These are phyloP conservation scores for Dactylella cylindrospora DNA, from an alignment of 2,329 filamentous ascomycete genomes.

Conservation along the genomic window DNA sequence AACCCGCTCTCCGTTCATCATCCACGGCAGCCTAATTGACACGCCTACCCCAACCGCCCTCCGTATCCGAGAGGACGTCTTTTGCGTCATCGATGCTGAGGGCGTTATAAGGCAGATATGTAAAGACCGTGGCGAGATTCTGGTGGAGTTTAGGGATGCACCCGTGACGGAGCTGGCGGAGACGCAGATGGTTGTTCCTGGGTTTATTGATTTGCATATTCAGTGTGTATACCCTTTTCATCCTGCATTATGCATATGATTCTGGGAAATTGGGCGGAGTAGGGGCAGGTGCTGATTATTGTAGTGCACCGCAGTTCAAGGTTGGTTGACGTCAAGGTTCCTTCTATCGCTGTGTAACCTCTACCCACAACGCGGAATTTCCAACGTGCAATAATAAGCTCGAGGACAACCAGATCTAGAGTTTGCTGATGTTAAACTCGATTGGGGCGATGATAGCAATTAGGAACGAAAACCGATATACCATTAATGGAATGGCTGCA, in stretches of 20 bases:
- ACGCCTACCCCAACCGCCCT: conserved; percentile 45
- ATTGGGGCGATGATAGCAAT: conserved; percentile 26
- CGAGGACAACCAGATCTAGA: too few relatives aligned
- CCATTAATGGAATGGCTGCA: conserved; percentile 48
- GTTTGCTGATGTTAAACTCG: neutral
- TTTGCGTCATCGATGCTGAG: conserved; percentile 33
- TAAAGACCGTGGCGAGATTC: neutral
- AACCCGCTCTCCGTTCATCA: conserved; percentile 7
- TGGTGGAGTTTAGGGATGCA: conserved; percentile 20
- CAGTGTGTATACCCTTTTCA: conserved; percentile 39
- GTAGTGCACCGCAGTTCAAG: conserved; percentile 47
- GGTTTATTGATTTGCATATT: conserved; percentile 48
- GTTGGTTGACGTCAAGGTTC: conserved; percentile 1
- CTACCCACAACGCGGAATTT: conserved; percentile 26
- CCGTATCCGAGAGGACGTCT: conserved; percentile 38
- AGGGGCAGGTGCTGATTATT: neutral
- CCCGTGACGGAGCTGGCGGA: conserved; percentile 8
- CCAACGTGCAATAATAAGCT: conserved; percentile 5
- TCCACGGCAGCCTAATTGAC: conserved; percentile 47
- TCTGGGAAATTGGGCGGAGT: neutral
- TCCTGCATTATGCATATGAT: neutral
- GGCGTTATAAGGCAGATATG: conserved; percentile 25
- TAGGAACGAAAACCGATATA: conserved; percentile 49
- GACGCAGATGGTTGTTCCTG: conserved; percentile 44
- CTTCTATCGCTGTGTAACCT: too few relatives aligned